Evolutionary conservation across 768 basidiomycete species (phyloP).

Genomic region (Mycena kentingensis): DNA sequence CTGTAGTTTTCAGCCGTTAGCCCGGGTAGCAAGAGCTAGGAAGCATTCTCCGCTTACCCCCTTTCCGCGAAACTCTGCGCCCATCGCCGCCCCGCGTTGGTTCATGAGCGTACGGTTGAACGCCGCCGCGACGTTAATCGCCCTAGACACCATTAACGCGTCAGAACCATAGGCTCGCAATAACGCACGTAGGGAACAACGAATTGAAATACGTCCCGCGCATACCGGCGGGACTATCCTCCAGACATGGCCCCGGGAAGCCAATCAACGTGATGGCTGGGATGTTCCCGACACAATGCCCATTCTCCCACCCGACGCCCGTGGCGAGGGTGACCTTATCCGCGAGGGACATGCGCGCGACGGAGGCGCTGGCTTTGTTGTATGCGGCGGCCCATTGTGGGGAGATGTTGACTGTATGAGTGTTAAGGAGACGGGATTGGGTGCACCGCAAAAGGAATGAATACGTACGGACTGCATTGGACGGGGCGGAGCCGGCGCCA

Average conservation of each 20-base stretch:
- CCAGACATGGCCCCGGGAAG: slow-evolving; percentile 53
- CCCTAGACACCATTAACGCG: slow-evolving; percentile 33
- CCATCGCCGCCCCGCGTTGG: slow-evolving; percentile 56
- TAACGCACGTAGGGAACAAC: slow-evolving; percentile 51
- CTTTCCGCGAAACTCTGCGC: slow-evolving; percentile 60
- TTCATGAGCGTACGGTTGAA: slow-evolving; percentile 60
- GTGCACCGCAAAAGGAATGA: neutral
- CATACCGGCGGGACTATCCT: slow-evolving; percentile 56
- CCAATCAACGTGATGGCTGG: slow-evolving; percentile 46
- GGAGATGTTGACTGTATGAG: slow-evolving; percentile 40
- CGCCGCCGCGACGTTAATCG: slow-evolving; percentile 54
- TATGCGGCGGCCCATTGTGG: slow-evolving; percentile 58
- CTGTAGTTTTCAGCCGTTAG: no score
- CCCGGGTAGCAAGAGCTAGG: no score
- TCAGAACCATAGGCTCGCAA: neutral
- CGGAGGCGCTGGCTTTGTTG: slow-evolving; percentile 50
- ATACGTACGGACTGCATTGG: slow-evolving; percentile 25
- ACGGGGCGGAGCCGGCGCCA: slow-evolving; percentile 23
- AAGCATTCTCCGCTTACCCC: no score
- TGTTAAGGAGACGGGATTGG: no score
- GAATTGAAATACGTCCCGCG: slow-evolving; percentile 49
- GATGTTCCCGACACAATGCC: slow-evolving; percentile 54
- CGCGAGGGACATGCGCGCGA: slow-evolving; percentile 52
- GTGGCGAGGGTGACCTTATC: slow-evolving; percentile 60
- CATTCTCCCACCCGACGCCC: slow-evolving; percentile 49